Base-by-base conservation (phyloP, 345 rosid genomes). In the Angophora floribunda region DNA sequence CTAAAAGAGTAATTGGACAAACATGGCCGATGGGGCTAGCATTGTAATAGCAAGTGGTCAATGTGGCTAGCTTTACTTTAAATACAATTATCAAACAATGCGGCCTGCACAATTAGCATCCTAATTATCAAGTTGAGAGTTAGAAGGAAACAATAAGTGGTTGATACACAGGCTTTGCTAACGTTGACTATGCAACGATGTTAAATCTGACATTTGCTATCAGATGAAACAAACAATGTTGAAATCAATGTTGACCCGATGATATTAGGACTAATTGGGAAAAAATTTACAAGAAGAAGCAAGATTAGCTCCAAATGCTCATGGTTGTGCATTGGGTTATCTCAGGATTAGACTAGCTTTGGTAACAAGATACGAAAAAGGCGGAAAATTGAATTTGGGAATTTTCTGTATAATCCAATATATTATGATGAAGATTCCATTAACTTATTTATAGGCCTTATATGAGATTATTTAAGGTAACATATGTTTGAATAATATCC, bases 401-500 rank as follows among this genome's bases (percentile, higher is more conserved):
- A 2, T 55, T 55, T 55, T 55, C 16, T 52, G 22, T 22, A 21
- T 55, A 4, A 55, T 21, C 22, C 22, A 12, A 55, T 55, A 28
- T 55, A 55, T 22, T 26, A 55, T 59, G 7, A 3, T 3, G 7
- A 12, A 59, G 26, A 26, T 61, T 61, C 2, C 30, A 6, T 26
- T 9, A 12, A 28, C 26, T 13, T 26, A 24, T 59, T 5, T 59
- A 26, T 26, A 59, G 7, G 4, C 28, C 11, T n/a, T 0, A n/a
- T 63, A 36, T 6, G n/a, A n/a, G 9, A 63, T 15, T 13, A 63
- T 63, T 0, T n/a, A 13, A 63, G 0, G 0, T n/a, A 63, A 13
- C 36, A 36, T 36, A 36, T 36, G 41, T 36, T 36, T n/a, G 16
- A n/a, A 63, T n/a, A 28, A 13, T 63, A 63, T 63, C 16, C 15